Evolutionary conservation across 176 grass and related monocot species (phyloP), one percentile per base, ranked within the genome.

Genomic region (Carex pumila): DNA sequence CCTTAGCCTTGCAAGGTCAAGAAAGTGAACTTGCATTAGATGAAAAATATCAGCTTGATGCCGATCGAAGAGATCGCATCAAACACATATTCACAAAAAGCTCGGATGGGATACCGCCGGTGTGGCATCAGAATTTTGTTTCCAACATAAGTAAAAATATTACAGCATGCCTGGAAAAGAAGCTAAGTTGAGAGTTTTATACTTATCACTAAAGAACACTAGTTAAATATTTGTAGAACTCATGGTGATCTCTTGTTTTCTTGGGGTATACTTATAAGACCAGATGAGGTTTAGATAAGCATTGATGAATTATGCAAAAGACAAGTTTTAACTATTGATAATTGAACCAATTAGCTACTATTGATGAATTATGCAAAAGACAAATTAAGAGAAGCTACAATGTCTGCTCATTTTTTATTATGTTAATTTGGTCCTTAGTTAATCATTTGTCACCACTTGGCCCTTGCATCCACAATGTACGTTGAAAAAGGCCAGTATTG

Each of bases 1-100:
- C 61, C 29, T 49, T 18, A 62, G 89, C 71, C 89, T 94, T 91
- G 82, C 85, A 94, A 89, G 89, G 82, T 89, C 89, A 91, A 93
- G 88, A 87, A 88, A 7, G 59, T 60, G n/a, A 53, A 14, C 77
- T 41, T 3, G 32, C 54, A 86, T 84, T 85, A 90, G 56, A 90
- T 92, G 81, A 88, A 74, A 79, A 81, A 85, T 90, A 85, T 71
- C 88, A 80, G 54, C 81, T 65, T 81, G 59, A 15, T 12, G 39
- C 68, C 29, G n/a, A 85, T 61, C 29, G n/a, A 85, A 77, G 53
- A 60, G 85, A 31, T 39, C 9, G 4, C 62, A 69, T 45, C 61
- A 80, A 4, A 1, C 9, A 37, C 78, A 79, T 85, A 5, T 45
- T 18, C 52, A 47, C 32, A n/a, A 21, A 79, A 85, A 83, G 87